phyloP scores from a whole-genome alignment of 306 rosid species.

The Alnus rubra region DNA sequence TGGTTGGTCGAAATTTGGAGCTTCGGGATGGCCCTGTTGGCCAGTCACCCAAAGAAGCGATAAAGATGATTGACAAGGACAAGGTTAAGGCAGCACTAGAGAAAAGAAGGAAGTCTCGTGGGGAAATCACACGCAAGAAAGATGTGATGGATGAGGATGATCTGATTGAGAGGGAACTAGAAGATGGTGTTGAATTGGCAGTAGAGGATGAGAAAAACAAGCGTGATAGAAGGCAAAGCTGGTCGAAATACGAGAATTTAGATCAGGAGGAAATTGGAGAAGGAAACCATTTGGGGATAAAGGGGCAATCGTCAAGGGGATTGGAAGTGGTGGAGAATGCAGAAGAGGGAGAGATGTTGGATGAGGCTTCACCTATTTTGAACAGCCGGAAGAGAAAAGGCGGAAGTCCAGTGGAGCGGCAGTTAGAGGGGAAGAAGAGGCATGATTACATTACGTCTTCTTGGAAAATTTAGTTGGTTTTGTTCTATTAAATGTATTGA shows the following conservation, averaged over 20 bases:
- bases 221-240: conserved; percentile 74
- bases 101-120: conserved; percentile 81
- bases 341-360: conserved; percentile 87
- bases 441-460: conserved; percentile 32
- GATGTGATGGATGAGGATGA: conserved; percentile 94
- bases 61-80: conserved; percentile 78
- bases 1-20: conserved; percentile 50
- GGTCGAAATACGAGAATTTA: conserved; percentile 69
- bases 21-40: conserved; percentile 47
- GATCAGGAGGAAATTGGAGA: conserved; percentile 56
- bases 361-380: conserved; percentile 63
- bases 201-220: conserved; percentile 71
- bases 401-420: conserved; percentile 59
- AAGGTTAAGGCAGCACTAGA: conserved; percentile 92
- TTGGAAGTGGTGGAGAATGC: conserved; percentile 53
- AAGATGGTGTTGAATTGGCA: conserved; percentile 90
- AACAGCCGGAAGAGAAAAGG: conserved; percentile 77
- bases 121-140: conserved; percentile 61
- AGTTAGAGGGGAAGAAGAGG: conserved; percentile 57
- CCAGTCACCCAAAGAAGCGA: conserved; percentile 76
- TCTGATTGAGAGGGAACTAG: conserved; percentile 91
- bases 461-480: no score
- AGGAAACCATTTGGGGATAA: conserved; percentile 44
- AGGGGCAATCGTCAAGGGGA: conserved; percentile 38
- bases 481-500: no score